phyloP scores from a whole-genome alignment of 371 early-diverging fungal genomes.

The Circinella umbellata region DNA sequence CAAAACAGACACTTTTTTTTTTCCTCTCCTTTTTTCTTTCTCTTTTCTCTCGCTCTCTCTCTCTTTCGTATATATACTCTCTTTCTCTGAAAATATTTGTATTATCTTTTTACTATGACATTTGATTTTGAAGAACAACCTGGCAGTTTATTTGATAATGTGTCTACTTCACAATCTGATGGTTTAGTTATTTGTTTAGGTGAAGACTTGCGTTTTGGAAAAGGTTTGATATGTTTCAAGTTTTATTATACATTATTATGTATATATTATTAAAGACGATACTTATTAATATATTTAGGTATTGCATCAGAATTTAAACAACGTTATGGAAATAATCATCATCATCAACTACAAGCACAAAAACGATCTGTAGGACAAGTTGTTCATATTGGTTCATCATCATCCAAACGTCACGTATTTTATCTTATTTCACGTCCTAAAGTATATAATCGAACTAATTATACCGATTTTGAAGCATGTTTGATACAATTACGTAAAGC shows the following conservation, averaged over 20 bases:
- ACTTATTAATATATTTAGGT: constrained; percentile 10
- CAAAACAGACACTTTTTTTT: constrained; percentile 14
- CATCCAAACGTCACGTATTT: constrained; percentile 31
- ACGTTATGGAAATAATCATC: constrained; percentile 21
- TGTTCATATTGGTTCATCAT: constrained; percentile 14
- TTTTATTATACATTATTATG: too few relatives aligned
- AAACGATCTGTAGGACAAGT: constrained; percentile 41
- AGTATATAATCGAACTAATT: constrained; percentile 35
- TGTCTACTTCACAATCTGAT: constrained; percentile 12
- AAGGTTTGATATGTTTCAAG: constrained; percentile 24
- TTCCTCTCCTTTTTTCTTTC: neutral
- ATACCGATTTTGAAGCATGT: constrained; percentile 33
- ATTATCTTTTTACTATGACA: constrained; percentile 25
- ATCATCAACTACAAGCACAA: constrained; percentile 29
- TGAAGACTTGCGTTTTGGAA: constrained; percentile 35
- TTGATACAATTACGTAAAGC: constrained; percentile 30
- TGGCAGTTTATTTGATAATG: constrained; percentile 31
- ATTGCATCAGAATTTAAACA: constrained; percentile 27
- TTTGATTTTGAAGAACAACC: constrained; percentile 47
- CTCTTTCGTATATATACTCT: neutral
- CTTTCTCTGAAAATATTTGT: neutral
- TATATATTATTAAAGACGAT: too few relatives aligned
- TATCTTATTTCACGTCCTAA: constrained; percentile 35
- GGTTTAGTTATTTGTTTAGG: constrained; percentile 33
- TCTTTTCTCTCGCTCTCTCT: constrained; percentile 7